Evolutionary conservation across 2,329 filamentous ascomycete genomes (phyloP).

Genomic region (Chlorencoelia australis): DNA sequence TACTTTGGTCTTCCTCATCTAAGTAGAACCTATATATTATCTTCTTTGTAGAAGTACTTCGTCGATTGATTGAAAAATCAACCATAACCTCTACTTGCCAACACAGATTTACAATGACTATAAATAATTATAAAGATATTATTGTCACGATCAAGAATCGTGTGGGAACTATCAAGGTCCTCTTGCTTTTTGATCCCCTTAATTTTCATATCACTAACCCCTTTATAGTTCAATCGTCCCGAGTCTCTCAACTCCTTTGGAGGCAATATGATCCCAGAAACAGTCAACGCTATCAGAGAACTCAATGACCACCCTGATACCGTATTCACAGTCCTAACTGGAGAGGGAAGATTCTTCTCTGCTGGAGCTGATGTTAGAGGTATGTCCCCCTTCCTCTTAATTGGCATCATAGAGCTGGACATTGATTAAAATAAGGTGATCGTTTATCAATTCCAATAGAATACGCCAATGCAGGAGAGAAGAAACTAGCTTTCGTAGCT

Average conservation of each 20-base stretch:
- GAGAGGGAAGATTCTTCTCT: slow-evolving; percentile 40
- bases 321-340: slow-evolving; percentile 40
- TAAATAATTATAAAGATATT: slow-evolving; percentile 31
- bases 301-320: slow-evolving; percentile 38
- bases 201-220: slow-evolving; percentile 29
- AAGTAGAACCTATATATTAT: too few relatives aligned
- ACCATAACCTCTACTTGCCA: too few relatives aligned
- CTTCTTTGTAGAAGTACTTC: too few relatives aligned
- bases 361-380: slow-evolving; percentile 39
- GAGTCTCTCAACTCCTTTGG: slow-evolving; percentile 38
- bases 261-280: slow-evolving; percentile 34
- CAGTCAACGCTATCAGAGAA: slow-evolving; percentile 33
- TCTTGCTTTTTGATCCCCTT: neutral
- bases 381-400: slow-evolving; percentile 5
- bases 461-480: slow-evolving; percentile 17
- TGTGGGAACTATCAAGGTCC: slow-evolving; percentile 37
- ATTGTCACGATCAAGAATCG: slow-evolving; percentile 33
- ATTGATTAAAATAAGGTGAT: neutral
- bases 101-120: too few relatives aligned
- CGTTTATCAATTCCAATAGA: slow-evolving; percentile 7
- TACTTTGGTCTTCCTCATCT: neutral
- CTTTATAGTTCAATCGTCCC: slow-evolving; percentile 35
- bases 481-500: slow-evolving; percentile 19
- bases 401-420: neutral
- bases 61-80: too few relatives aligned